Conservation (phyloP, 2,329 filamentous ascomycete species). For the Monosporascus sp. region DNA sequence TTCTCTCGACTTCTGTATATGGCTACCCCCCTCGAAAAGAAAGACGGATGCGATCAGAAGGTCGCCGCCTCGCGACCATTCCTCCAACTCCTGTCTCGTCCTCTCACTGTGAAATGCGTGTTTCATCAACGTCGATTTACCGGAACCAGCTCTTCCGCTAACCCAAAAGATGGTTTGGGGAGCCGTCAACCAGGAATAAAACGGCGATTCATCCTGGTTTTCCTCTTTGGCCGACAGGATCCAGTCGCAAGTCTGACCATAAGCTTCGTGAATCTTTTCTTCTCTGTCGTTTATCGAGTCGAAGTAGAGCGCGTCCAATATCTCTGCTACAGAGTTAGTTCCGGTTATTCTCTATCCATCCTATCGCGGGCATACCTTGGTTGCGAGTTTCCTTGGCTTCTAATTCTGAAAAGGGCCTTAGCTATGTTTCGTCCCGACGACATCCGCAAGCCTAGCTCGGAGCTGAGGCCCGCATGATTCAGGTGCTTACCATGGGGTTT, state of each 20-base stretch:
- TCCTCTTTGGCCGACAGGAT: constrained; percentile 25
- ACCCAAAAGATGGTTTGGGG: constrained; percentile 29
- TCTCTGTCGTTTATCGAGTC: constrained; percentile 27
- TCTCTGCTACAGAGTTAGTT: constrained; percentile 17
- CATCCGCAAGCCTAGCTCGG: not conserved
- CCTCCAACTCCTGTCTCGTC: constrained; percentile 21
- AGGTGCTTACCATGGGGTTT: not conserved
- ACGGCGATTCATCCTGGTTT: not conserved
- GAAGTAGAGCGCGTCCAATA: constrained; percentile 24
- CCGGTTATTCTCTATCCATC: not conserved
- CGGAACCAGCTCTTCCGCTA: constrained; percentile 39
- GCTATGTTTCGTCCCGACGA: not conserved
- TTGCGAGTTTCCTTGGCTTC: constrained; percentile 24
- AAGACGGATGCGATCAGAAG: constrained; percentile 32
- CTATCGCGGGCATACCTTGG: constrained; percentile 19
- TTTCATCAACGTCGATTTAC: constrained; percentile 45
- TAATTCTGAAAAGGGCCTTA: constrained; percentile 14
- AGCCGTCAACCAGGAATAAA: constrained; percentile 19
- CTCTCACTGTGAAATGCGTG: constrained; percentile 27
- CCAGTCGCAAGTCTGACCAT: constrained; percentile 40
- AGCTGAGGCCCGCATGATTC: not conserved
- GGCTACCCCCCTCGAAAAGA: constrained; percentile 35
- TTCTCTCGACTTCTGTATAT: constrained; percentile 33
- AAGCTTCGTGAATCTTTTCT: constrained; percentile 30
- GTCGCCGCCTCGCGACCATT: constrained; percentile 27